phyloP scores from a whole-genome alignment of 192 early-diverging fungal genomes.

The Podila epigama region DNA sequence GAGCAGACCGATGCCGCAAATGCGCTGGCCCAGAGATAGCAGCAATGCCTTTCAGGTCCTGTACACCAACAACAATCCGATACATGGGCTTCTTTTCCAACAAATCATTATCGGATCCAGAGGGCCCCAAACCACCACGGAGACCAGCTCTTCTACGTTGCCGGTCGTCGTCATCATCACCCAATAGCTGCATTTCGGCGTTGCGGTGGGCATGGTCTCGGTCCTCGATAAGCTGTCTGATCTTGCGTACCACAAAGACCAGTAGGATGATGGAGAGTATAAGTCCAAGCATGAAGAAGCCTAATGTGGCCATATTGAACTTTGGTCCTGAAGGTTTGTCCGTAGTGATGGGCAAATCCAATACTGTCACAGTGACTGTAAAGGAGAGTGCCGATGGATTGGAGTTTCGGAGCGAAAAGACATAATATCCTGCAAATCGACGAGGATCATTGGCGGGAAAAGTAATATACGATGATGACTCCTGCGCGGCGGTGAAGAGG shows the following conservation, averaged over 20 bases:
- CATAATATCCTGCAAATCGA: conserved; percentile 47
- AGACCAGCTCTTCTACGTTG: conserved; percentile 10
- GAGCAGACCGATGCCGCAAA: background rate
- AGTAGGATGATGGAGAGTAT: conserved; percentile 22
- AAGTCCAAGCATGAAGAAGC: conserved; percentile 31
- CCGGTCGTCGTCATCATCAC: conserved; percentile 23
- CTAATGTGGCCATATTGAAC: conserved; percentile 29
- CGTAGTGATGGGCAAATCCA: conserved; percentile 2
- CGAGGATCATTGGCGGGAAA: conserved; percentile 32
- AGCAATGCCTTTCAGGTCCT: background rate
- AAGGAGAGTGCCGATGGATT: conserved; percentile 5
- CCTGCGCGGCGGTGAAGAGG: background rate
- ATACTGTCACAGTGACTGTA: conserved; percentile 13
- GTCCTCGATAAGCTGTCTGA: conserved; percentile 9
- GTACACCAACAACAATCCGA: conserved; percentile 22
- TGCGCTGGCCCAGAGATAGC: background rate
- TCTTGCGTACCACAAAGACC: conserved; percentile 15
- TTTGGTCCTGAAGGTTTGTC: conserved; percentile 1
- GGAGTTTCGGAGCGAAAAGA: conserved; percentile 31
- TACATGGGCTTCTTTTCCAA: conserved; percentile 38
- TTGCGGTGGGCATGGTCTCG: conserved; percentile 4
- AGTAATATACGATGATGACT: conserved; percentile 4
- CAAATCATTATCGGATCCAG: background rate
- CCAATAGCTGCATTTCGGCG: conserved; percentile 16
- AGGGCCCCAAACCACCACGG: background rate